Conservation (phyloP, 2,329 filamentous ascomycete genomes). For the Penicillium sp. region DNA sequence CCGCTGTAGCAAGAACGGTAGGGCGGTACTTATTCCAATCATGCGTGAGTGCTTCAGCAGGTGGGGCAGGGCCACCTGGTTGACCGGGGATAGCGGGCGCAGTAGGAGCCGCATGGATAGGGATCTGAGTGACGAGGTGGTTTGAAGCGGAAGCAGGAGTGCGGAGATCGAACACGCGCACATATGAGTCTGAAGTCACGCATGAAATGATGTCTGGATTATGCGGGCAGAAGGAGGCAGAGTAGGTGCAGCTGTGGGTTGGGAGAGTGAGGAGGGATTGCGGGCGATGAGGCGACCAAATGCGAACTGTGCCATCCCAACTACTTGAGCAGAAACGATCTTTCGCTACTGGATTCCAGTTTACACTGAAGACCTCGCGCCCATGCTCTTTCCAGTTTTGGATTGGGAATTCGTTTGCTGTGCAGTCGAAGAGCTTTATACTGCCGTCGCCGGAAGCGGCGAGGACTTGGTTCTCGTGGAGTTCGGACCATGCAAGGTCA, state of each 20-base stretch:
- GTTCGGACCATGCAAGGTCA: constrained; percentile 92
- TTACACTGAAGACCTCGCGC: constrained; percentile 86
- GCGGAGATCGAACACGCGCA: constrained; percentile 89
- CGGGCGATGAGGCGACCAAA: constrained; percentile 82
- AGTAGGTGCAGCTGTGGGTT: constrained; percentile 92
- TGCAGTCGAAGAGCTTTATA: constrained; percentile 89
- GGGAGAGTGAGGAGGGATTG: constrained; percentile 82
- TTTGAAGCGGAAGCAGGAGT: constrained; percentile 84
- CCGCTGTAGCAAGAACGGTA: constrained; percentile 79
- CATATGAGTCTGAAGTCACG: constrained; percentile 83
- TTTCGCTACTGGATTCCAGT: constrained; percentile 90
- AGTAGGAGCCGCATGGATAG: constrained; percentile 72
- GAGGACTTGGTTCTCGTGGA: constrained; percentile 91
- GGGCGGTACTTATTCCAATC: constrained; percentile 99
- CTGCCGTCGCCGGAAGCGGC: constrained; percentile 90
- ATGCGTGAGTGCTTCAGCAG: constrained; percentile 85
- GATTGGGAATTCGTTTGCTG: constrained; percentile 79
- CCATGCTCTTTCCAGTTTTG: constrained; percentile 93
- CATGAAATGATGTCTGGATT: constrained; percentile 82
- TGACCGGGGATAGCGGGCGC: constrained; percentile 41
- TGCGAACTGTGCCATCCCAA: constrained; percentile 95
- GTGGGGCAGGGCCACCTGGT: constrained; percentile 52
- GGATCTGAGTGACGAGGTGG: constrained; percentile 79
- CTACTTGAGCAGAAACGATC: constrained; percentile 87
- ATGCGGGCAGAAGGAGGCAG: constrained; percentile 84